A percentile compares a stretch with the other conserved stretches of the same genome.
Evolutionary conservation across 2,329 filamentous ascomycete species (phyloP).

Genomic region (Chrysoporthe cubensis): DNA sequence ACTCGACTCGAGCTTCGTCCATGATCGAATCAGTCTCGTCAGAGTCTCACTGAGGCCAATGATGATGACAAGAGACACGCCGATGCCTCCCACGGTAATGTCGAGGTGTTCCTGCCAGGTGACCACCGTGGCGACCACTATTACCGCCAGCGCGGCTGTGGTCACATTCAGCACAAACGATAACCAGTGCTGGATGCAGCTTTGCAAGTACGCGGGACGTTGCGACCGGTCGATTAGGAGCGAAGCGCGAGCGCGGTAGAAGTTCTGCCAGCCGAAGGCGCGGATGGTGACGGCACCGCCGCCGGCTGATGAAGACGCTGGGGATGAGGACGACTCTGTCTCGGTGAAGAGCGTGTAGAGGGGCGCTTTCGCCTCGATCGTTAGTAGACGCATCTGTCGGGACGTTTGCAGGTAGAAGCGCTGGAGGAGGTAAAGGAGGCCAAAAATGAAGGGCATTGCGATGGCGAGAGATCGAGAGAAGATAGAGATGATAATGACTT

Average conservation of each 20-base stretch:
- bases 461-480: slow-evolving; percentile 33
- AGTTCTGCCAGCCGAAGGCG: slow-evolving; percentile 52
- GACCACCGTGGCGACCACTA: slow-evolving; percentile 49
- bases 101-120: slow-evolving; percentile 33
- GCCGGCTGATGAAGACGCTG: no score
- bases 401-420: slow-evolving; percentile 61
- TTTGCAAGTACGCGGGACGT: slow-evolving; percentile 54
- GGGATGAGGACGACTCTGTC: slow-evolving; percentile 39
- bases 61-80: slow-evolving; percentile 24
- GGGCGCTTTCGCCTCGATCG: slow-evolving; percentile 34
- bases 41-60: slow-evolving; percentile 19
- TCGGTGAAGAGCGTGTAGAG: slow-evolving; percentile 41
- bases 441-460: slow-evolving; percentile 28
- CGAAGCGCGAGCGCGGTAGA: slow-evolving; percentile 44
- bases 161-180: slow-evolving; percentile 52
- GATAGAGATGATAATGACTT: slow-evolving; percentile 3
- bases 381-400: slow-evolving; percentile 59
- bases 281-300: slow-evolving; percentile 51
- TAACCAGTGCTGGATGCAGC: slow-evolving; percentile 56
- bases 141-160: slow-evolving; percentile 47
- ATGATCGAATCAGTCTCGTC: slow-evolving; percentile 47
- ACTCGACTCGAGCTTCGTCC: slow-evolving; percentile 61
- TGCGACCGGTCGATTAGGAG: slow-evolving; percentile 52
- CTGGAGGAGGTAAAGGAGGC: slow-evolving; percentile 53
- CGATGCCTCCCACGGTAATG: slow-evolving; percentile 35